Base-by-base conservation (phyloP, 768 basidiomycete genomes). In the Boletus rufocinnamomeus region DNA sequence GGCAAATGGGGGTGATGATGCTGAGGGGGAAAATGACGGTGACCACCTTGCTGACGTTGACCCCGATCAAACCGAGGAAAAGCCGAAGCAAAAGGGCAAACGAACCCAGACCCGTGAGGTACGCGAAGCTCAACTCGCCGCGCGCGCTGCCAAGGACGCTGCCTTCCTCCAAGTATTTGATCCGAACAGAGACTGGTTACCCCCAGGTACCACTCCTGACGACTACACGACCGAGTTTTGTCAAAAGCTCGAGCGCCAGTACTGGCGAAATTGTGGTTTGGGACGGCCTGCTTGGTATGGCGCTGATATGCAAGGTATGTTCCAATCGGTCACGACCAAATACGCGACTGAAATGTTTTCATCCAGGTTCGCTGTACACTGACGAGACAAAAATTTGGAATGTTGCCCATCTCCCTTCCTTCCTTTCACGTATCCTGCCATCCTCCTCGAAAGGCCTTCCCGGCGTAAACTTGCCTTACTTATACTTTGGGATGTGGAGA, bases 401-500 rank as follows among this genome's bases (percentile, higher is more conserved):
- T 69, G 95, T 98, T n/a, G 94, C 88, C 0, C 81, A 86, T 70
- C 84, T 99, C 13, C 88, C 88, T 32, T 97, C 95, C 40, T 81
- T 93, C 2, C 83, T 99, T 25, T 86, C 88, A 11, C 86, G 94
- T 4, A 77, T 97, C 28, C 76, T 93, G 0, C 91, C 90, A 1
- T 69, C 83, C 14, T 80, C 86, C 8, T 76, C 79, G 40, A 83
- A 87, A 52, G 84, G 87, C 41, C 77, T 99, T 28, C 95, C 96
- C 1, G 97, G 97, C 10, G 97, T 99, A 49, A 98, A 98, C 69
- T 89, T 94, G 3, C 96, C 96, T 0, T 98, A 98, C 71, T 83
- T 98, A 2, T 98, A 98, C 74, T 98, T 95, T 71, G 97, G 97
- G 62, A 98, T 98, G 95, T 99, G 97, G 97, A 82, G 95, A 51